These are phyloP conservation scores for Aspergillus terreus DNA, from an alignment of 2,329 filamentous ascomycete genomes.

Conservation along the genomic window DNA sequence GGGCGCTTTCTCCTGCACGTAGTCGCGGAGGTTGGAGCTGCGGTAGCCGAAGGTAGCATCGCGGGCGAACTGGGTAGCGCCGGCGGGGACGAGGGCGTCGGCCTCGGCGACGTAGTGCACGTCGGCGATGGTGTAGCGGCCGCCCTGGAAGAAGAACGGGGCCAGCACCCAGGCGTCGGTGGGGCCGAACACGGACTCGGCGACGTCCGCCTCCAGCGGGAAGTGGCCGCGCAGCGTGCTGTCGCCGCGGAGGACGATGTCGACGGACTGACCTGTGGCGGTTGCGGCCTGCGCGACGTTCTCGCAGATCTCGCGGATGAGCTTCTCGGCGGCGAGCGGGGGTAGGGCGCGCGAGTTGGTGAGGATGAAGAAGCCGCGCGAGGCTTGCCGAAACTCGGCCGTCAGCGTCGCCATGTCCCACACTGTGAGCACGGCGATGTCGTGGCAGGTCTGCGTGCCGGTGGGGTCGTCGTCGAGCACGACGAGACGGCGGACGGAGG, in stretches of 20 bases:
- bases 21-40: conserved; percentile 52
- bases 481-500: conserved; percentile 28
- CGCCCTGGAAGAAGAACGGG: conserved; percentile 59
- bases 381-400: conserved; percentile 42
- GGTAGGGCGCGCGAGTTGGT: conserved; percentile 58
- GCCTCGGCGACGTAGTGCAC: conserved; percentile 58
- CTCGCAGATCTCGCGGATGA: conserved; percentile 51
- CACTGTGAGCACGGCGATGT: conserved; percentile 53
- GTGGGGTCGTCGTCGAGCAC: conserved; percentile 55
- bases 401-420: conserved; percentile 48
- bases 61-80: conserved; percentile 53
- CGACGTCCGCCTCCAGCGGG: conserved; percentile 53
- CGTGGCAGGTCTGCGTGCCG: conserved; percentile 60
- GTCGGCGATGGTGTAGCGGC: conserved; percentile 54
- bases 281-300: conserved; percentile 47
- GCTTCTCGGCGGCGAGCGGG: conserved; percentile 42
- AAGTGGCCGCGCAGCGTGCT: conserved; percentile 58
- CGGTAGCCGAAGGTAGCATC: conserved; percentile 58
- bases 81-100: conserved; percentile 48
- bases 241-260: conserved; percentile 56
- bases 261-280: conserved; percentile 40
- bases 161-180: conserved; percentile 54
- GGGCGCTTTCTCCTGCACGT: conserved; percentile 53
- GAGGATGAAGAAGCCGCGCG: conserved; percentile 56
- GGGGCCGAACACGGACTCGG: conserved; percentile 48